These are phyloP conservation scores for Pythium phragmiticola DNA, from an alignment of 352 stramenopile genomes.

Conservation along the genomic window DNA sequence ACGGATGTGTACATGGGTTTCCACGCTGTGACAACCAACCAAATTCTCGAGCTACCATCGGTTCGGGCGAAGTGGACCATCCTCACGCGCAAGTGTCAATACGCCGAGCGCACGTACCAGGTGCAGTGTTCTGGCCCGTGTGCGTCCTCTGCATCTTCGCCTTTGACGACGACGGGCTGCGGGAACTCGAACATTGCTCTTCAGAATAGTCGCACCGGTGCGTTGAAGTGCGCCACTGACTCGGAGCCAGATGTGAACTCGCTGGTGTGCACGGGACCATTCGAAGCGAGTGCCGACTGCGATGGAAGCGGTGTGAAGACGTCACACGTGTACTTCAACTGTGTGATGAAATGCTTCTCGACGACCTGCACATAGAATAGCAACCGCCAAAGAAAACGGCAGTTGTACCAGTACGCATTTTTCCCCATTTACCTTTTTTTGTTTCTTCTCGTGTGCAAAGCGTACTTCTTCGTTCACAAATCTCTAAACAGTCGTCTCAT, in stretches of 20 bases:
- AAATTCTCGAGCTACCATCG: constrained; percentile 52
- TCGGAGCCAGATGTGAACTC: constrained; percentile 53
- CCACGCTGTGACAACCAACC: constrained; percentile 68
- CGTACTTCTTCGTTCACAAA: constrained; percentile 1
- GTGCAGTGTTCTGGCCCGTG: constrained; percentile 54
- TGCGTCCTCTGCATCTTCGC: constrained; percentile 7
- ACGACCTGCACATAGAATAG: constrained; percentile 35
- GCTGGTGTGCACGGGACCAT: constrained; percentile 49
- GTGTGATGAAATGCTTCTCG: constrained; percentile 50
- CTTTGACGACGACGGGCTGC: constrained; percentile 29
- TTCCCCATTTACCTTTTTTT: constrained; percentile 15
- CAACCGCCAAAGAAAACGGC: background rate
- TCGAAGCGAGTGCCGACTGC: constrained; percentile 49
- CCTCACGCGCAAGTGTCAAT: constrained; percentile 56
- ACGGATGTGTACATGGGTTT: constrained; percentile 70
- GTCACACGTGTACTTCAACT: constrained; percentile 63
- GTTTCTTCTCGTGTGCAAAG: constrained; percentile 5
- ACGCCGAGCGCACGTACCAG: constrained; percentile 44
- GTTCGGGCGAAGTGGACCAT: constrained; percentile 57
- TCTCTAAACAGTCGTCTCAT: constrained; percentile 22
- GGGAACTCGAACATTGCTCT: constrained; percentile 58
- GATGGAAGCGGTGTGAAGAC: constrained; percentile 31
- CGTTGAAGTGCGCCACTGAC: constrained; percentile 31
- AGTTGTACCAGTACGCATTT: constrained; percentile 1
- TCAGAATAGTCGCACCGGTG: constrained; percentile 28